Percentiles rank a stretch among this genome's conserved stretches.
phyloP scores from a whole-genome alignment of 306 rosid species.

The Ormosia emarginata region DNA sequence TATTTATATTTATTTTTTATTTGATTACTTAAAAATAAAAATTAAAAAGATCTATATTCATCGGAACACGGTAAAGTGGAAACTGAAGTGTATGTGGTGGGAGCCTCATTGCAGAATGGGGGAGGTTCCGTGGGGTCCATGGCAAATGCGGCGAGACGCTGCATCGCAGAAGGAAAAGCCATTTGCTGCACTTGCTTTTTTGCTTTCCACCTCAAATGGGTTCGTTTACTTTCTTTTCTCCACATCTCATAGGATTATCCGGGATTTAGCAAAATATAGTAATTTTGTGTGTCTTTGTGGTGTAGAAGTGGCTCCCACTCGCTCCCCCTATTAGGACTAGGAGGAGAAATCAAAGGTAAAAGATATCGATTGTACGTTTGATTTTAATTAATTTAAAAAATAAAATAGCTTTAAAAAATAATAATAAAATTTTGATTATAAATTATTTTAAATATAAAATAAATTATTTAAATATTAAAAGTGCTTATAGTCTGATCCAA shows the following conservation, averaged over 20 bases:
- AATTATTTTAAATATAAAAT: too few relatives aligned
- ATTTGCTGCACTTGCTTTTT: conserved; percentile 12
- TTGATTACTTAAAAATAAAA: too few relatives aligned
- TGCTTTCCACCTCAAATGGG: background rate
- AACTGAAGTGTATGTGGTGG: conserved; percentile 31
- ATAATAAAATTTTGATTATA: too few relatives aligned
- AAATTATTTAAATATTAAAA: too few relatives aligned
- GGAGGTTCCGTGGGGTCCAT: conserved; percentile 54
- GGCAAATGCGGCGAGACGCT: conserved; percentile 75
- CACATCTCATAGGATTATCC: background rate
- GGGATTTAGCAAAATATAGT: background rate
- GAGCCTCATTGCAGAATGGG: conserved; percentile 10
- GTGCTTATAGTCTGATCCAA: too few relatives aligned
- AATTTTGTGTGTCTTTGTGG: conserved; percentile 16
- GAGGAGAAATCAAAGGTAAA: background rate
- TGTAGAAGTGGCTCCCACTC: conserved; percentile 38
- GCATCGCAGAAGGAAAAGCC: conserved; percentile 29
- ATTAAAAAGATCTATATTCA: too few relatives aligned
- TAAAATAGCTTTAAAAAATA: too few relatives aligned
- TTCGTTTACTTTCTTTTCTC: background rate
- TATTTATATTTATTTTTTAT: too few relatives aligned
- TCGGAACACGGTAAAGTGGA: too few relatives aligned
- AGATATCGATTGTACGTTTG: background rate
- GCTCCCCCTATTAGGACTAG: background rate
- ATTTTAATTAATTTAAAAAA: too few relatives aligned